Conservation (phyloP, 306 rosid genomes). For the Cicer arietinum region DNA sequence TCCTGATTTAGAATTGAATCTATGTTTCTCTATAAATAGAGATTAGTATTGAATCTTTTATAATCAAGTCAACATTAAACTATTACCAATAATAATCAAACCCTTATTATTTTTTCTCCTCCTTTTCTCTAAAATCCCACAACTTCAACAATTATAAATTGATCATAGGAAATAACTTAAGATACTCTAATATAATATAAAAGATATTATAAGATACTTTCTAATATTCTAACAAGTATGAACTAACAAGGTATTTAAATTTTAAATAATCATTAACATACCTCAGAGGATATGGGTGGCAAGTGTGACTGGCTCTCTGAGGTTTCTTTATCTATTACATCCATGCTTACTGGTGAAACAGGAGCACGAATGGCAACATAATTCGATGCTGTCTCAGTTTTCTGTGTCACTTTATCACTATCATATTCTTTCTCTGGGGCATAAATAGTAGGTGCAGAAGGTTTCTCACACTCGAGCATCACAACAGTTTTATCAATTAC, state of each 20-base stretch:
- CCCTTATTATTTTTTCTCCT: too few species aligned
- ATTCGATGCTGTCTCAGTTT: conserved; percentile 51
- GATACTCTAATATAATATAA: too few species aligned
- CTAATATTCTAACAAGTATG: neutral
- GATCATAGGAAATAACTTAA: too few species aligned
- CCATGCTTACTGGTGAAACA: conserved; percentile 54
- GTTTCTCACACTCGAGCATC: conserved; percentile 74
- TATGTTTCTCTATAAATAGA: too few species aligned
- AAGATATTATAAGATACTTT: too few species aligned
- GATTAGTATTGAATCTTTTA: too few species aligned
- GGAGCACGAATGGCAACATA: conserved; percentile 58
- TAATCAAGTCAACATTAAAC: too few species aligned
- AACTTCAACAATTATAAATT: too few species aligned
- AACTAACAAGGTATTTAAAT: conserved; percentile 29
- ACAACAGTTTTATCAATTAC: conserved; percentile 85
- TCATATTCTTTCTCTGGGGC: conserved; percentile 40
- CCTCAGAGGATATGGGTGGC: conserved; percentile 60
- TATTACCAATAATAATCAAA: too few species aligned
- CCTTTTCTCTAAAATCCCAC: too few species aligned
- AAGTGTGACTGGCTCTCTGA: conserved; percentile 50
- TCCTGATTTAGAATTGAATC: too few species aligned
- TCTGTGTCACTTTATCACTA: conserved; percentile 48
- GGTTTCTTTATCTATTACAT: conserved; percentile 53
- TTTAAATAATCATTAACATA: conserved; percentile 47
- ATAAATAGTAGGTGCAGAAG: conserved; percentile 49